These are phyloP conservation scores for Peniophora sp. DNA, from an alignment of 1,284 basidiomycete genomes.

Conservation along the genomic window DNA sequence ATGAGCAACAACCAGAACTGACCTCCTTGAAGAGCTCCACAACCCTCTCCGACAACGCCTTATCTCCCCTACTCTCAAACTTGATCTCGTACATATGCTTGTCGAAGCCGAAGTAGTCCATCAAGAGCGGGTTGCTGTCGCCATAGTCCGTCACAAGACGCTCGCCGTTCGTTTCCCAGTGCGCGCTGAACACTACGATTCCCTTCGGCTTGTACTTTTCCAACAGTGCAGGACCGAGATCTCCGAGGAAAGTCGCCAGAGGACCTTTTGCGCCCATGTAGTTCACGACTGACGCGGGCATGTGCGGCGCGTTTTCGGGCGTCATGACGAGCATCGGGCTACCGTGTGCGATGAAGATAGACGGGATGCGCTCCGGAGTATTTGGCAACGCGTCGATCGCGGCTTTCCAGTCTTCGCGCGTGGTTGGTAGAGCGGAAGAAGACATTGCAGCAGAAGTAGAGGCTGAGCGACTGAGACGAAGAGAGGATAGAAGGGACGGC, in stretches of 20 bases:
- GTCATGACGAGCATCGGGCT: conserved; percentile 46
- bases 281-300: conserved; percentile 18
- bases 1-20: neutral
- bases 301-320: conserved; percentile 6
- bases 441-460: neutral
- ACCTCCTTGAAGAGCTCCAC: conserved; percentile 55
- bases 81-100: conserved; percentile 51
- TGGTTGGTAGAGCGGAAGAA: conserved; percentile 20
- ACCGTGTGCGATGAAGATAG: conserved; percentile 73
- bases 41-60: conserved; percentile 44
- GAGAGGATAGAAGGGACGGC: neutral
- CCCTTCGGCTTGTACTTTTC: conserved; percentile 68
- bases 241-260: conserved; percentile 52
- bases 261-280: conserved; percentile 45
- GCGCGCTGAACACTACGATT: conserved; percentile 74
- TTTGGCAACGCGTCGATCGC: conserved; percentile 54
- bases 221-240: conserved; percentile 61
- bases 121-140: conserved; percentile 61
- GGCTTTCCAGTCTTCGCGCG: conserved; percentile 41
- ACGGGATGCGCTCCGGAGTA: conserved; percentile 55
- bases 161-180: conserved; percentile 62
- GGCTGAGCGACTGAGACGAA: neutral
- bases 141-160: conserved; percentile 66
- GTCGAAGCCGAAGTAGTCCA: conserved; percentile 68
- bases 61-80: conserved; percentile 60